Base-by-base conservation (phyloP, 306 rosid genomes). In the Sindora glabra region DNA sequence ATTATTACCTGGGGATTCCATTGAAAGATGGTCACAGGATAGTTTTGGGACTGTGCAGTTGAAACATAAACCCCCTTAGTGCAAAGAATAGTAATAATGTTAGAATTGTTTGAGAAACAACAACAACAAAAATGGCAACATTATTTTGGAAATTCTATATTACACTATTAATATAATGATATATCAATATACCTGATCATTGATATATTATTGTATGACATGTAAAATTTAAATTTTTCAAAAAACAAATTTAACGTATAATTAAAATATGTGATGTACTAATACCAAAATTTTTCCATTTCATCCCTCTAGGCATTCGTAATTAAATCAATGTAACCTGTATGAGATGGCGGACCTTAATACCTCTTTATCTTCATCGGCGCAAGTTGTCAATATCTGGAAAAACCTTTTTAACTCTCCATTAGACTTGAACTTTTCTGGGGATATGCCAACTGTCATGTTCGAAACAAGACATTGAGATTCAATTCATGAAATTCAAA, bases 1-100 rank as follows among this genome's bases (percentile, higher is more conserved):
- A n/a, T n/a, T n/a, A 53, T 69, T 76, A 90, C 97, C 97, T 90
- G 95, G 3, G 97, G 97, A 77, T 90, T 96, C 96, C 96, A 90
- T 61, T 90, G 97, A 68, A 87, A 87, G 74, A 79, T 96, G 62
- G 97, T 87, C 67, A 90, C 87, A 0, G 97, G 97, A 77, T 90
- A 90, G 55, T 48, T 51, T 37, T 79, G 67, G 56, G 84, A 81
- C 1, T 76, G 75, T n/a, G 73, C 79, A 3, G 97, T 85, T 64
- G 97, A 90, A 59, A 90, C 87, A 71, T 87, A 90, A 24, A 72
- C 94, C n/a, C n/a, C n/a, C 97, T 90, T 75, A 62, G n/a, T n/a
- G n/a, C 39, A 78, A 44, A 64, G 38, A 23, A 39, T 38, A 18
- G 12, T n/a, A 59, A 25, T 53, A n/a, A 45, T 11, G 38, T 78